These are phyloP conservation scores for Suhomyces bolitotheri DNA, from an alignment of 1,139 yeast species.

Conservation along the genomic window DNA sequence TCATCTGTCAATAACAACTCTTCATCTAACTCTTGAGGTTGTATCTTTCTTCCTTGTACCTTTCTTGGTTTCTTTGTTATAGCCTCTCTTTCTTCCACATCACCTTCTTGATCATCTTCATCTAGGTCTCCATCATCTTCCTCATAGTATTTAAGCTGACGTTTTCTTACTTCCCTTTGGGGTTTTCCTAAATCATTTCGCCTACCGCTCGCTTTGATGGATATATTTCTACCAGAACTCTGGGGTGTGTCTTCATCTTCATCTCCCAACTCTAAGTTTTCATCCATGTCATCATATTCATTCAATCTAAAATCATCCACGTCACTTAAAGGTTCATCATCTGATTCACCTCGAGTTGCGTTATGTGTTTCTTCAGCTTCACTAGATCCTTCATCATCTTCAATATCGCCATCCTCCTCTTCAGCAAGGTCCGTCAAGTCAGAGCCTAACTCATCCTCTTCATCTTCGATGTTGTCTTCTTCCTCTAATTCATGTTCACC, in stretches of 20 bases:
- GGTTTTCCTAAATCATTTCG: constrained; percentile 9
- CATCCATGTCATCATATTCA: constrained; percentile 45
- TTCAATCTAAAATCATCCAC: constrained; percentile 39
- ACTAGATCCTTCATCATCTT: constrained; percentile 20
- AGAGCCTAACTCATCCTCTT: constrained; percentile 13
- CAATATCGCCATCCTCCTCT: constrained; percentile 21
- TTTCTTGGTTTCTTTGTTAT: constrained; percentile 15
- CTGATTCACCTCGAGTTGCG: constrained; percentile 11
- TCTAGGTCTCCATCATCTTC: constrained; percentile 35
- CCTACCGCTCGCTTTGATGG: constrained; percentile 18
- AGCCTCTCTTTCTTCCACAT: constrained; percentile 5
- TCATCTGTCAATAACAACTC: constrained; percentile 47
- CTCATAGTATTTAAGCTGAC: constrained; percentile 36
- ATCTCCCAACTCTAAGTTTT: constrained; percentile 35
- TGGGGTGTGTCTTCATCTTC: constrained; percentile 22
- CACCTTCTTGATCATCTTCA: constrained; percentile 22
- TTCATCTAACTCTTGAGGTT: constrained; percentile 31
- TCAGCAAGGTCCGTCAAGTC: constrained; percentile 24
- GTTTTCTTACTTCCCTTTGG: constrained; percentile 30
- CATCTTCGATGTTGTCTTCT: constrained; percentile 12
- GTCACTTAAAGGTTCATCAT: constrained; percentile 28
- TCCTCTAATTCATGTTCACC: constrained; percentile 18
- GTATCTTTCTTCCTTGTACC: constrained; percentile 2
- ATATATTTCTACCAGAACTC: constrained; percentile 15
- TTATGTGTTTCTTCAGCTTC: constrained; percentile 25